A percentile compares a stretch with the other conserved stretches of the same genome.
Evolutionary conservation across 306 rosid genomes (phyloP).

Genomic region (Geum urbanum): DNA sequence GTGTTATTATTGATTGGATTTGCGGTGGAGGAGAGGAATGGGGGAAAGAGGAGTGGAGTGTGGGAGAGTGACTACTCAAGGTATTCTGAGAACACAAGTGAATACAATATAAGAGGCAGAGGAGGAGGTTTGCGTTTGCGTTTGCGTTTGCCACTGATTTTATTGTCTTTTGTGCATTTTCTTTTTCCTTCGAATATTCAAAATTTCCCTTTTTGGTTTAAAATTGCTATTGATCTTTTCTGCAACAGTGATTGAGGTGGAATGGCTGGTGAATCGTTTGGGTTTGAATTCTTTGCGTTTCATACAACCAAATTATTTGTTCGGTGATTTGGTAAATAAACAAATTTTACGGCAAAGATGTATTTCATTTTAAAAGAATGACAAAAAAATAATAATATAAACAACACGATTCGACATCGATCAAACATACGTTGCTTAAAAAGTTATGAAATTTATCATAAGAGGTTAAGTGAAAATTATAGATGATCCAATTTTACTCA

Average conservation of each 20-base stretch:
- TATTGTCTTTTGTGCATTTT: not conserved
- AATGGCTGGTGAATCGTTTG: not conserved
- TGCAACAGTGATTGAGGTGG: not conserved
- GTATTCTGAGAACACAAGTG: not conserved
- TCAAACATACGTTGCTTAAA: too few species aligned
- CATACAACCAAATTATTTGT: too few species aligned
- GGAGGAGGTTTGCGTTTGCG: not conserved
- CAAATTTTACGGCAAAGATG: too few species aligned
- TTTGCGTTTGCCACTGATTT: not conserved
- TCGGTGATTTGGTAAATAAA: too few species aligned
- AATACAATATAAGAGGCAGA: constrained; percentile 1
- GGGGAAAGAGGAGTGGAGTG: not conserved
- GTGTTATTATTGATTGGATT: not conserved
- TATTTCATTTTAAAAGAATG: too few species aligned
- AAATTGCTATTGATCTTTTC: not conserved
- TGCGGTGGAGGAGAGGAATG: not conserved
- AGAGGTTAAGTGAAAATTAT: too few species aligned
- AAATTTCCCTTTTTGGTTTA: not conserved
- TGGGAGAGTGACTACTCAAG: constrained; percentile 3
- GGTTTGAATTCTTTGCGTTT: not conserved
- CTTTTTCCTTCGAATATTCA: not conserved
- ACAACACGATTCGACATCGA: too few species aligned
- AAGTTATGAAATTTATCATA: too few species aligned
- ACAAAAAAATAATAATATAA: too few species aligned
- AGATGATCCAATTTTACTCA: too few species aligned